Base-by-base conservation (phyloP, 352 stramenopile genomes). In the Globisporangium mamillatum region DNA sequence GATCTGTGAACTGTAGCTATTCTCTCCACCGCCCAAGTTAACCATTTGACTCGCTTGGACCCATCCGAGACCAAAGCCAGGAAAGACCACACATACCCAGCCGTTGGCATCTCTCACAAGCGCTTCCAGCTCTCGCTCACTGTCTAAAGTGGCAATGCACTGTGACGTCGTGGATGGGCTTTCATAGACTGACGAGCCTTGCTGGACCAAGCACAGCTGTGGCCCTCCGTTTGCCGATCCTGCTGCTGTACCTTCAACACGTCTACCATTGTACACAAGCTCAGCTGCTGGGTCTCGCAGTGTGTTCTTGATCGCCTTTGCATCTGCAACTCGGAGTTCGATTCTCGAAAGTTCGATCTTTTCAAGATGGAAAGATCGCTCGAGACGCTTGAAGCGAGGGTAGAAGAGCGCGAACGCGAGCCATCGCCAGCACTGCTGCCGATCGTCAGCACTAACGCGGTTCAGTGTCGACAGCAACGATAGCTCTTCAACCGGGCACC, bases 391-490 rank as follows among this genome's bases (percentile, higher is more conserved):
- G 25, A 25, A 60, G 20, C 64, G 64, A 20, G 64, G 64, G 56
- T 65, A 65, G 29, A 70, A 70, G 29, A 70, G 56, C 4, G 36
- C 64, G 12, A 70, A 70, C 58, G 56, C 56, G 22, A 70, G 64
- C 64, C 64, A 70, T 2, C 56, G 55, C 64, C 64, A 70, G 56
- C 64, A 64, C 20, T 70, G 55, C 44, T 34, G 22, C 3, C 64
- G n/a, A 10, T 70, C 56, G 10, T 3, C 24, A 5, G 63, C 52
- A 6, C 24, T 56, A 4, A 68, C 52, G 2, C 29, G 34, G 12
- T 59, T 64, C 27, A 68, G n/a, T 12, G 53, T 68, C 24, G 50
- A 60, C 2, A 60, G 32, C 14, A 68, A 27, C 63, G 63, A 68
- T 3, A 68, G 34, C 18, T 53, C 36, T 9, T 68, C 24, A 9